Evolutionary conservation across 2,329 filamentous ascomycete species (phyloP).

Genomic region (Periglandula ipomoeae): DNA sequence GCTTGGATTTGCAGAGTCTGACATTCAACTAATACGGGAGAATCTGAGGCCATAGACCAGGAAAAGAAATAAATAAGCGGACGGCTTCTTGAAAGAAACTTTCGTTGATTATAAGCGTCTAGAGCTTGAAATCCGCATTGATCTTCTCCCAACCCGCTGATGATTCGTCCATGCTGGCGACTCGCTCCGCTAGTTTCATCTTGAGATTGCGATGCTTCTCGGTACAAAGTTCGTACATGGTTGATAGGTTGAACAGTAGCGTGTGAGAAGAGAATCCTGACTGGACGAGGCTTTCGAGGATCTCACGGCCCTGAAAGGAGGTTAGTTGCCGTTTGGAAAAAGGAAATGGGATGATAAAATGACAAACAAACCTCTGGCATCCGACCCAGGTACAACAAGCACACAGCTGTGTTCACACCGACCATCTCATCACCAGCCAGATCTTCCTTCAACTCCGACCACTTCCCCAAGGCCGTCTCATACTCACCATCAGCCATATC

Average conservation of each 20-base stretch:
- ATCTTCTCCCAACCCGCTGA: slow-evolving; percentile 59
- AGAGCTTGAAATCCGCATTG: slow-evolving; percentile 71
- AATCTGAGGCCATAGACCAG: neutral
- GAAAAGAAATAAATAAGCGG: too few relatives aligned
- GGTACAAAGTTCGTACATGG: slow-evolving; percentile 84
- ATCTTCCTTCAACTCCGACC: slow-evolving; percentile 40
- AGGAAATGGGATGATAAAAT: neutral
- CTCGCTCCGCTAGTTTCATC: slow-evolving; percentile 56
- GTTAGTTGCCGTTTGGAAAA: slow-evolving; percentile 9
- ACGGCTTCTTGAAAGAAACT: neutral
- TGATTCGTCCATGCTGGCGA: slow-evolving; percentile 50
- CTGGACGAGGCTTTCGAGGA: slow-evolving; percentile 59
- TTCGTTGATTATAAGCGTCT: slow-evolving; percentile 6
- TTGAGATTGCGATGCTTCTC: slow-evolving; percentile 67
- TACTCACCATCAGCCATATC: slow-evolving; percentile 74
- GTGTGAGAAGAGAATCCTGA: slow-evolving; percentile 62
- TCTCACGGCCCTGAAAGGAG: slow-evolving; percentile 44
- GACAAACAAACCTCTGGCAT: slow-evolving; percentile 53
- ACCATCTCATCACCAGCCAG: slow-evolving; percentile 55
- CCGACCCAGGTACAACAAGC: slow-evolving; percentile 69
- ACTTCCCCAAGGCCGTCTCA: slow-evolving; percentile 50
- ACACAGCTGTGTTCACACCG: slow-evolving; percentile 75
- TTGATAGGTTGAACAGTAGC: slow-evolving; percentile 80
- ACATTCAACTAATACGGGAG: neutral
- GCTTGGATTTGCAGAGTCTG: neutral